These are phyloP conservation scores for Camelina hispida DNA, from an alignment of 345 rosid species.

Conservation along the genomic window DNA sequence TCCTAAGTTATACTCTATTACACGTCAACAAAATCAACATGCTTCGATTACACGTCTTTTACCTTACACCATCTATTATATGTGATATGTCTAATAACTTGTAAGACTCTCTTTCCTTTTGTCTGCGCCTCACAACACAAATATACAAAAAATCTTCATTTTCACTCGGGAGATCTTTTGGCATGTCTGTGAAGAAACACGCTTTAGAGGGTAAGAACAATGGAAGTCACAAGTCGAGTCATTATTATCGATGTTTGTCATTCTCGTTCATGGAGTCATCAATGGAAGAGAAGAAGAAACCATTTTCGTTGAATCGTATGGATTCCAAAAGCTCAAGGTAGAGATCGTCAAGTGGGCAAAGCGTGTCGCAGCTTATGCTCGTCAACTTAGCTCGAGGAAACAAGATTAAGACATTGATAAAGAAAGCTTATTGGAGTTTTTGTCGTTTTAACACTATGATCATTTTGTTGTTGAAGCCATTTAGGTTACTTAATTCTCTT, in stretches of 20 bases:
- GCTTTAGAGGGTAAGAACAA: constrained; percentile 32
- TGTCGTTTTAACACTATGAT: too few species aligned
- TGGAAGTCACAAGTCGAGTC: constrained; percentile 34
- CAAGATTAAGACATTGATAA: too few species aligned
- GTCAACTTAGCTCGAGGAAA: too few species aligned
- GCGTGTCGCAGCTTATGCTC: too few species aligned
- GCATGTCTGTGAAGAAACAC: constrained; percentile 43
- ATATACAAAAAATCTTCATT: not conserved
- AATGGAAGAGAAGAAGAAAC: too few species aligned
- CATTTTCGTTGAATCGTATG: too few species aligned
- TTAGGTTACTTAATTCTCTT: too few species aligned
- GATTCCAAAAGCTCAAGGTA: too few species aligned
- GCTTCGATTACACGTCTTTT: constrained; percentile 40
- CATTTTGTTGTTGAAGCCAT: too few species aligned
- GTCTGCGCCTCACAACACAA: constrained; percentile 20
- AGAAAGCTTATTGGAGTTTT: too few species aligned
- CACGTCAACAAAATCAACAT: constrained; percentile 1
- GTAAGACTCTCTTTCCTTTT: constrained; percentile 38
- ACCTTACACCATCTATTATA: not conserved
- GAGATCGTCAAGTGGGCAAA: too few species aligned
- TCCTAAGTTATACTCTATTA: too few species aligned
- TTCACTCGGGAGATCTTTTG: constrained; percentile 17
- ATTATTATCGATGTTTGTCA: constrained; percentile 48
- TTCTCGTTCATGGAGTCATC: constrained; percentile 58
- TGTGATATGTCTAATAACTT: constrained; percentile 24